Conservation (phyloP, 257 asterid genomes). For the Sherardia arvensis region DNA sequence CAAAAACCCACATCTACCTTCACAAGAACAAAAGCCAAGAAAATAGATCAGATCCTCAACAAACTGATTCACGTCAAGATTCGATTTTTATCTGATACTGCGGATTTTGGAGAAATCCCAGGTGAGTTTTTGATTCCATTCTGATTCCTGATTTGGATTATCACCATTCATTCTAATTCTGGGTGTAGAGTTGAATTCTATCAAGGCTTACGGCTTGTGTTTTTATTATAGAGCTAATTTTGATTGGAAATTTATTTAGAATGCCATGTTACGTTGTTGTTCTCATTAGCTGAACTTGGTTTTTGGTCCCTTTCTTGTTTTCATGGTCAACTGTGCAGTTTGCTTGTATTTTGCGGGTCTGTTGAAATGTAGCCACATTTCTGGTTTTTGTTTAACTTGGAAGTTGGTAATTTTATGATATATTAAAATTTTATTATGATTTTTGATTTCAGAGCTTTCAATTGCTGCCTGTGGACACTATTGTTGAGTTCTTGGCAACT, state of each 20-base stretch:
- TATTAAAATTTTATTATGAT: not conserved
- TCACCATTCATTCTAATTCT: not conserved
- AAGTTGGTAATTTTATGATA: not conserved
- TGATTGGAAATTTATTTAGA: not conserved
- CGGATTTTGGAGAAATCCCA: constrained; percentile 3
- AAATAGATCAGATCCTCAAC: not conserved
- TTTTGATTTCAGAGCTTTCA: constrained; percentile 1
- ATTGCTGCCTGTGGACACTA: not conserved
- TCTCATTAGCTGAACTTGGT: not conserved
- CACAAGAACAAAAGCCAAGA: not conserved
- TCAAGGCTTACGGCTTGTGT: constrained; percentile 4
- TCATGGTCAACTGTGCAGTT: not conserved
- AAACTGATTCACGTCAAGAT: not conserved
- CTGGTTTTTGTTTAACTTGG: not conserved
- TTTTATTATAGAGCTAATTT: constrained; percentile 2
- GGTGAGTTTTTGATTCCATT: constrained; percentile 9
- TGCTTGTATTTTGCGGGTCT: not conserved
- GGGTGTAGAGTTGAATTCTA: not conserved
- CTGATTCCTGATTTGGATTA: not conserved
- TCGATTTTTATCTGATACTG: not conserved
- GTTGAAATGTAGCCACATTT: not conserved
- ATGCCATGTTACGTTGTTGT: not conserved
- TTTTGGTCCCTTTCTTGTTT: not conserved
- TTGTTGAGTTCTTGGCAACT: constrained; percentile 2
- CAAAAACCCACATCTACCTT: not conserved